Base-by-base conservation (phyloP, 192 early-diverging fungal genomes). In the Spinellus fusiger region DNA sequence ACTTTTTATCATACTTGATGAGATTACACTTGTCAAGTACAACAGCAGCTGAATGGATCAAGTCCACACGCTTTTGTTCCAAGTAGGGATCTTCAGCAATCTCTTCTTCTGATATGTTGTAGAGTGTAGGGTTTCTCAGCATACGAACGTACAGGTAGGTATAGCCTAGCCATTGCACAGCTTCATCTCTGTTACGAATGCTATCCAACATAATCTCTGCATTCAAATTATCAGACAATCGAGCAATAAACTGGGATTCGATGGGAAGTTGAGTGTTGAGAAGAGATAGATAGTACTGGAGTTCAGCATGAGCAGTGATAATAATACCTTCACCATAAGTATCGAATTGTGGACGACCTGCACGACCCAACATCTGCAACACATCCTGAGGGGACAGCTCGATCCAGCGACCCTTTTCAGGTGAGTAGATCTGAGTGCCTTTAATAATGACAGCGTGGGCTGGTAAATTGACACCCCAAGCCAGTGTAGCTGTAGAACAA, bases 401-500 rank as follows among this genome's bases (percentile, higher is more conserved):
- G n/a, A 86, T 79, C 94, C 95, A 98, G 5, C 84, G 69, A 50
- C 96, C 96, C 71, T 93, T 90, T 73, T 98, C 94, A 12, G 96
- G 93, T 31, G 83, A 88, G 69, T 98, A 98, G 50, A 98, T 89
- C 68, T 98, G 95, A 10, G 96, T 98, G 16, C 96, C 96, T 76
- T 96, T 97, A 73, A 98, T 98, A 32, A 98, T 91, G 46, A 98
- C 96, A 5, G 93, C 89, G 61, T 98, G 95, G 9, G 96, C 96
- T 10, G 96, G 96, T 64, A 98, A 80, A 59, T 98, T 98, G 59
- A 98, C 96, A 81, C 96, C 96, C 96, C 96, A 98, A 38, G 96
- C 96, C 51, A 98, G 75, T 0, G 96, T 98, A 5, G 96, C 96
- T 8, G 96, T 98, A 15, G 93, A 96, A 38, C 92, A 91, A 29